Conservation (phyloP, 2,329 filamentous ascomycete genomes). For the Aspergillus thermomutatus region DNA sequence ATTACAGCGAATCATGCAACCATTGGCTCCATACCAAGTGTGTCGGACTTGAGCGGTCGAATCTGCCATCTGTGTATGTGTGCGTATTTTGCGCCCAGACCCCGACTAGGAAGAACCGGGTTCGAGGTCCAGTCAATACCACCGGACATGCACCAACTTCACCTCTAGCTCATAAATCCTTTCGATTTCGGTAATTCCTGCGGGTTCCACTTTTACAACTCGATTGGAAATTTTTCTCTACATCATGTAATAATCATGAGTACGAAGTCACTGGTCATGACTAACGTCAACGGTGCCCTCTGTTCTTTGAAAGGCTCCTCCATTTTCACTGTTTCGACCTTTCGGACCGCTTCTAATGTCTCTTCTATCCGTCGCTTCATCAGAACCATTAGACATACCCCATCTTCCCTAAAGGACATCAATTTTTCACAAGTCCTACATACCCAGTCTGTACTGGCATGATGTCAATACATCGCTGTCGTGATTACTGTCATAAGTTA, state of each 20-base stretch:
- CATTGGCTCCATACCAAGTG: constrained; percentile 61
- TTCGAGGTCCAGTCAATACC: constrained; percentile 30
- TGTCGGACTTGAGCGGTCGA: constrained; percentile 51
- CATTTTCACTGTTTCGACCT: background rate
- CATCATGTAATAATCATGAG: background rate
- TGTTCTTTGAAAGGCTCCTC: background rate
- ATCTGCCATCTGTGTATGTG: constrained; percentile 47
- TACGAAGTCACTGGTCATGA: background rate
- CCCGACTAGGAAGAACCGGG: constrained; percentile 37
- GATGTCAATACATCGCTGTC: background rate
- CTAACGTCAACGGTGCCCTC: background rate
- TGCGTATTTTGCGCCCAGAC: constrained; percentile 51
- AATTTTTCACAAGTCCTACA: background rate
- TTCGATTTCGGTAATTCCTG: constrained; percentile 29
- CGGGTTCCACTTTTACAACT: background rate
- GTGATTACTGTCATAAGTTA: background rate
- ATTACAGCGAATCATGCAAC: constrained; percentile 55
- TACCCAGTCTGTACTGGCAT: background rate
- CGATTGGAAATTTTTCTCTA: background rate
- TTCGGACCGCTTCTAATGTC: background rate
- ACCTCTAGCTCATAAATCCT: constrained; percentile 42
- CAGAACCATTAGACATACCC: background rate
- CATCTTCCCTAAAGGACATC: background rate
- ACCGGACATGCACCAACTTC: constrained; percentile 34
- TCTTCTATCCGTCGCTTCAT: background rate